These are phyloP conservation scores for Colletotrichum sp. DNA, from an alignment of 2,329 filamentous ascomycete species.

Conservation along the genomic window DNA sequence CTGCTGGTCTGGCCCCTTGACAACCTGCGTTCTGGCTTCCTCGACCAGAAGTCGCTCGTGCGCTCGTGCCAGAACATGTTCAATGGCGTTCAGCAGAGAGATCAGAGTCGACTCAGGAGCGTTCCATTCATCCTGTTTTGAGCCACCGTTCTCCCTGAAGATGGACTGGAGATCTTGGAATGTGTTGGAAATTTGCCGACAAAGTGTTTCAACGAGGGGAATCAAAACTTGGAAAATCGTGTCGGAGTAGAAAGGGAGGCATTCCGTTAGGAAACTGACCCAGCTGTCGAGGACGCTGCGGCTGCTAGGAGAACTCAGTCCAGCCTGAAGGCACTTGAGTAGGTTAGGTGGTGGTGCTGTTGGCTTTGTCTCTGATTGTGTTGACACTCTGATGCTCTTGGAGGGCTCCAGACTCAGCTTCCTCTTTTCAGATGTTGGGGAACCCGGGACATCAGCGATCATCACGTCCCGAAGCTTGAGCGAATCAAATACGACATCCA, in stretches of 20 bases:
- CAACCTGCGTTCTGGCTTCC: slow-evolving; percentile 70
- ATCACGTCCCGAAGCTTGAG: slow-evolving; percentile 67
- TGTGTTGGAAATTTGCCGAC: slow-evolving; percentile 73
- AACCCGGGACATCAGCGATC: slow-evolving; percentile 43
- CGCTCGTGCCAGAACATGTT: slow-evolving; percentile 85
- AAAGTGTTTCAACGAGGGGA: slow-evolving; percentile 89
- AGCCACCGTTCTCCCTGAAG: slow-evolving; percentile 50
- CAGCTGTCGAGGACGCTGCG: slow-evolving; percentile 87
- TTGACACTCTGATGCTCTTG: slow-evolving; percentile 43
- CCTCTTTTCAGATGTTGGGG: slow-evolving; percentile 54
- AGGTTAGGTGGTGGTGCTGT: slow-evolving; percentile 70
- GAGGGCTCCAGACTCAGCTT: slow-evolving; percentile 45
- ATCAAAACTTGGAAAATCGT: slow-evolving; percentile 90
- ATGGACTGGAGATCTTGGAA: slow-evolving; percentile 74
- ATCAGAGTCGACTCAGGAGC: slow-evolving; percentile 77
- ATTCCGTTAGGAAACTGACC: slow-evolving; percentile 84
- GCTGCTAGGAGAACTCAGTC: slow-evolving; percentile 76
- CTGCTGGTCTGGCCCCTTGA: slow-evolving; percentile 81
- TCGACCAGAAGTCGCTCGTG: slow-evolving; percentile 83
- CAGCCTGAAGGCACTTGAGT: slow-evolving; percentile 84
- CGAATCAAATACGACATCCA: slow-evolving; percentile 78
- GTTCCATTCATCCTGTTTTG: slow-evolving; percentile 28
- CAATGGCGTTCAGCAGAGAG: slow-evolving; percentile 88
- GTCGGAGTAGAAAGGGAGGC: slow-evolving; percentile 82
- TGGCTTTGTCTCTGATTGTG: slow-evolving; percentile 33